Conservation (phyloP, 768 basidiomycete genomes). For the Rhizopogon vesiculosus region DNA sequence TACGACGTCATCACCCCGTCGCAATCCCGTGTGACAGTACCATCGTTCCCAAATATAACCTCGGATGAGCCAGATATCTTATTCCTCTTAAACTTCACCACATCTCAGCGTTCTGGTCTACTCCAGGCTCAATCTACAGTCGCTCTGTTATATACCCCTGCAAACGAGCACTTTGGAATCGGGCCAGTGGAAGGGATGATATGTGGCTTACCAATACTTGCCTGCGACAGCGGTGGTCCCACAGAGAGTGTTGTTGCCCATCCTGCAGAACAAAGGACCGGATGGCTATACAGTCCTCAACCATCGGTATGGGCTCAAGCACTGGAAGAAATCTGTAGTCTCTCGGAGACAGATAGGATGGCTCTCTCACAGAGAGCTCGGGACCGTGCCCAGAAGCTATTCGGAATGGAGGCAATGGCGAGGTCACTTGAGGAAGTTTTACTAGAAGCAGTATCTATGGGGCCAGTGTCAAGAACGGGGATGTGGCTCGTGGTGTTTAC, state of each 20-base stretch:
- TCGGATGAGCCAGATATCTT: slow-evolving; percentile 54
- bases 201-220: slow-evolving; percentile 86
- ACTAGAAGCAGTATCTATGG: slow-evolving; percentile 52
- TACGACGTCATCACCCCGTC: slow-evolving; percentile 53
- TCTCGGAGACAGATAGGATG: slow-evolving; percentile 36
- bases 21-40: slow-evolving; percentile 32
- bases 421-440: slow-evolving; percentile 52
- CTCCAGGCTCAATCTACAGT: slow-evolving; percentile 62
- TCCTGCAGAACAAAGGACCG: slow-evolving; percentile 50
- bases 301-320: slow-evolving; percentile 67
- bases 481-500: slow-evolving; percentile 2
- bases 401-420: slow-evolving; percentile 78
- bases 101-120: slow-evolving; percentile 76
- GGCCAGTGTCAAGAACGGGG: slow-evolving; percentile 24
- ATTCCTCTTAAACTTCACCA: slow-evolving; percentile 91
- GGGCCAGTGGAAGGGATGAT: slow-evolving; percentile 94
- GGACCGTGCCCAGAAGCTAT: slow-evolving; percentile 55
- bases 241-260: slow-evolving; percentile 73
- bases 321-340: slow-evolving; percentile 51
- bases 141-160: slow-evolving; percentile 87
- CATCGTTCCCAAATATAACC: slow-evolving; percentile 35
- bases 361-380: slow-evolving; percentile 53
- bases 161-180: slow-evolving; percentile 97
- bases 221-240: slow-evolving; percentile 85
- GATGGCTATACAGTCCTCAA: slow-evolving; percentile 68